Evolutionary conservation across 148 eudicot species (phyloP), one percentile per base, ranked within the genome.

Genomic region (Suaeda aralocaspica): DNA sequence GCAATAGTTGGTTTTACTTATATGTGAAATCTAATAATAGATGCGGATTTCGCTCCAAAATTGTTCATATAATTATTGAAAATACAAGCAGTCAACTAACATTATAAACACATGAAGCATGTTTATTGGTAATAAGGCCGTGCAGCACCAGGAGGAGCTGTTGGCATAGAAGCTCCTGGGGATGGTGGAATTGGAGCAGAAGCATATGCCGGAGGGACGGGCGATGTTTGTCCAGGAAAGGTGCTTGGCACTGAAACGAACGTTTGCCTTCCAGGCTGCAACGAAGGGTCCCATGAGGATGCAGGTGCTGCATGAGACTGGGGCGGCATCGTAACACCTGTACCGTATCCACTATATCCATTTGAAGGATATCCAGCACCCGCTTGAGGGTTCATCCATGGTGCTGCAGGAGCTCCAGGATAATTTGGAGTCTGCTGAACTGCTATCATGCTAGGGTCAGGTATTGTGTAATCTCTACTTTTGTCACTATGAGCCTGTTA

Each of bases 401-500:
- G 81, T 57, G 84, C 50, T 16, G 77, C 61, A 18, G 79, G 67
- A 53, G 19, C 71, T 16, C 80, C 63, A 12, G 82, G 78, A 25
- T 66, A 33, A 55, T 72, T 68, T 48, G 84, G 53, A 70, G 70
- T 52, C 52, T 72, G 87, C 57, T 78, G 86, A 60, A 58, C 66
- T 28, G 83, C 70, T 10, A 67, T 39, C 70, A 75, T 49, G 45
- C 69, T 70, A 3, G 80, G 29, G 44, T 76, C 72, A 1, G 82
- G 80, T 59, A 87, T 68, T 50, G 92, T 89, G 79, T 87, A 89
- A 73, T 89, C 96, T 74, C 96, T 80, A 70, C 92, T 87, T 74
- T 83, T 85, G 74, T 89, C 96, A 74, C 87, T 87, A 79, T 78
- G 77, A 45, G 86, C 89, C 96, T 89, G 58, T 36, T 50, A 67